Conservation (phyloP, 2,329 filamentous ascomycete species). For the Penicillium sp. region DNA sequence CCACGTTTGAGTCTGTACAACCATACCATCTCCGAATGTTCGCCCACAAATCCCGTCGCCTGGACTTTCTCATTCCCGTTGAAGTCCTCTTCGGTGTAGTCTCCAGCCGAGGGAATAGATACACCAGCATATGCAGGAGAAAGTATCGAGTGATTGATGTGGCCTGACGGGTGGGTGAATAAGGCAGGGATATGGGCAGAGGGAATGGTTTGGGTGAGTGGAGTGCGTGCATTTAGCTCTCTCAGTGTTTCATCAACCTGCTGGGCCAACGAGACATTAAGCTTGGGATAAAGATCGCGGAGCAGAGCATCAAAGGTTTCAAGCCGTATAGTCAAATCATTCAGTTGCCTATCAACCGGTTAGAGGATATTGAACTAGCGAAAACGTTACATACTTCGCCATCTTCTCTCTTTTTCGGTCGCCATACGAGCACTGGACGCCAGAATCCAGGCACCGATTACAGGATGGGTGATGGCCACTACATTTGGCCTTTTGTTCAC, state of each 20-base stretch:
- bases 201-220: neutral
- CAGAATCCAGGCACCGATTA: conserved; percentile 43
- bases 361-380: conserved; percentile 6
- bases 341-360: conserved; percentile 34
- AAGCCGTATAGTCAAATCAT: conserved; percentile 38
- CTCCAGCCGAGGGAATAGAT: conserved; percentile 35
- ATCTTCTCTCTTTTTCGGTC: conserved; percentile 46
- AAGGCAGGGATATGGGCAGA: conserved; percentile 10
- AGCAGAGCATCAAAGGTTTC: conserved; percentile 37
- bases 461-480: conserved; percentile 45
- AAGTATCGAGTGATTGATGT: neutral
- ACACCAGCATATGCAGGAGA: conserved; percentile 13
- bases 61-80: conserved; percentile 40
- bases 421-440: conserved; percentile 43
- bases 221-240: conserved; percentile 29
- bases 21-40: conserved; percentile 47
- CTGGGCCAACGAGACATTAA: conserved; percentile 33
- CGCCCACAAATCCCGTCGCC: conserved; percentile 44
- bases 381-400: conserved; percentile 36
- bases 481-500: conserved; percentile 48
- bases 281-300: conserved; percentile 32
- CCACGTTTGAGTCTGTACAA: conserved; percentile 41
- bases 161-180: neutral
- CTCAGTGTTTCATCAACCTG: conserved; percentile 36
- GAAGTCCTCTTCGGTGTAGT: conserved; percentile 46